Conservation (phyloP, 192 early-diverging fungal genomes). For the Cetraspora pellucida region DNA sequence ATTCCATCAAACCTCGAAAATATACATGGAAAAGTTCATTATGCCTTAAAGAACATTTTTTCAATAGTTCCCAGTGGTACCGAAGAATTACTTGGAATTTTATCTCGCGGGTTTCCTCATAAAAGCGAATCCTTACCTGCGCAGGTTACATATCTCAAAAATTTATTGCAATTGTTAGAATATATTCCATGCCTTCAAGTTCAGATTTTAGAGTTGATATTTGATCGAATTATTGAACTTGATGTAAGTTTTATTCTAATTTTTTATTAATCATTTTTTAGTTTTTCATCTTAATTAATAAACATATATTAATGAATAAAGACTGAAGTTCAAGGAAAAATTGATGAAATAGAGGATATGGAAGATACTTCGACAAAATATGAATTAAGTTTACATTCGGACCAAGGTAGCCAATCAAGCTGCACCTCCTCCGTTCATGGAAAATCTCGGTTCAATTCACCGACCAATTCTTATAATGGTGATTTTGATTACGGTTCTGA, state of each 20-base stretch:
- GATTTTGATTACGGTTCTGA: constrained; percentile 52
- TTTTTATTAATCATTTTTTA: constrained; percentile 1
- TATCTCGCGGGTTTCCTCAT: constrained; percentile 75
- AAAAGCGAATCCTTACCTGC: constrained; percentile 60
- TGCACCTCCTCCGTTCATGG: too few species aligned
- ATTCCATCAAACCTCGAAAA: neutral
- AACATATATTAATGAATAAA: constrained; percentile 28
- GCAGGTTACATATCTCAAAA: constrained; percentile 72
- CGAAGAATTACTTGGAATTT: constrained; percentile 50
- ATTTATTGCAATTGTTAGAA: constrained; percentile 70
- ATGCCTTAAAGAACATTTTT: constrained; percentile 1
- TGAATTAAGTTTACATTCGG: neutral
- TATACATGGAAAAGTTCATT: constrained; percentile 19
- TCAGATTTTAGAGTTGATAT: constrained; percentile 70
- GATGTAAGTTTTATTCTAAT: constrained; percentile 64
- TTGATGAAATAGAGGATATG: constrained; percentile 81
- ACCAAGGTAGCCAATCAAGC: neutral
- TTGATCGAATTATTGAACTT: constrained; percentile 86
- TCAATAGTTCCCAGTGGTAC: neutral
- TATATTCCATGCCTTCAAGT: constrained; percentile 75
- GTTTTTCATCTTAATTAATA: neutral
- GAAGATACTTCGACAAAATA: constrained; percentile 43
- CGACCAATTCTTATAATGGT: constrained; percentile 37
- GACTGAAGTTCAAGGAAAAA: constrained; percentile 88
- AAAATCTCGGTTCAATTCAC: neutral